phyloP scores from a whole-genome alignment of 331 rosid genomes.

The Quercus lobata region DNA sequence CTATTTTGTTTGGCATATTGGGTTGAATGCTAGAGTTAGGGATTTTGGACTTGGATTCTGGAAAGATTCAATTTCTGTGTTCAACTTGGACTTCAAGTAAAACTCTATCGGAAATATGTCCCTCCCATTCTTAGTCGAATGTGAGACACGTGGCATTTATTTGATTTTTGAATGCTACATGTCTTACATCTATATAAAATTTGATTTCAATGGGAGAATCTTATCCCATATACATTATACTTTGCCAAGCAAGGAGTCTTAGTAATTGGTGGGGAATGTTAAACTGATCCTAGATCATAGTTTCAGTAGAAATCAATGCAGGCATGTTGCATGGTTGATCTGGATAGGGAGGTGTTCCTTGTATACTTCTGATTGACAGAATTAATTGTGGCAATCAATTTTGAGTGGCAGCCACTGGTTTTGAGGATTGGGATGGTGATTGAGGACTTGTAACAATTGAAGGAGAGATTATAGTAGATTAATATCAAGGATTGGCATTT shows the following conservation, averaged over 20 bases:
- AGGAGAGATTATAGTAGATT: too few species aligned
- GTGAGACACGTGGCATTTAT: too few species aligned
- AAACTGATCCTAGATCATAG: neutral
- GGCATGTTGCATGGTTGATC: neutral
- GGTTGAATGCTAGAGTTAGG: neutral
- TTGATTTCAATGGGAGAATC: neutral
- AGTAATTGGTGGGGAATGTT: too few species aligned
- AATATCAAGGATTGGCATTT: neutral
- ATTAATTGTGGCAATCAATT: neutral
- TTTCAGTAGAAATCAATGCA: neutral
- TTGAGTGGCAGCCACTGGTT: too few species aligned
- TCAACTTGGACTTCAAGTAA: neutral
- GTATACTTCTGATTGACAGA: neutral
- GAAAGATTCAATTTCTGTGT: neutral
- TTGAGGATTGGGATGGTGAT: too few species aligned
- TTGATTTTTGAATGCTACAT: too few species aligned
- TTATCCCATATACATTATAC: too few species aligned
- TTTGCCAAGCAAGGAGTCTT: too few species aligned
- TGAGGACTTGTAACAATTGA: too few species aligned
- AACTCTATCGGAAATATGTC: neutral
- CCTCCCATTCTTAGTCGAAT: neutral
- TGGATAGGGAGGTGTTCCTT: neutral
- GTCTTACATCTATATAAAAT: neutral
- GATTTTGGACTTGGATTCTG: neutral
- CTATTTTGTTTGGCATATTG: slow-evolving; percentile 3